Conservation (phyloP, 768 basidiomycete genomes). For the Termitomyces sp. region DNA sequence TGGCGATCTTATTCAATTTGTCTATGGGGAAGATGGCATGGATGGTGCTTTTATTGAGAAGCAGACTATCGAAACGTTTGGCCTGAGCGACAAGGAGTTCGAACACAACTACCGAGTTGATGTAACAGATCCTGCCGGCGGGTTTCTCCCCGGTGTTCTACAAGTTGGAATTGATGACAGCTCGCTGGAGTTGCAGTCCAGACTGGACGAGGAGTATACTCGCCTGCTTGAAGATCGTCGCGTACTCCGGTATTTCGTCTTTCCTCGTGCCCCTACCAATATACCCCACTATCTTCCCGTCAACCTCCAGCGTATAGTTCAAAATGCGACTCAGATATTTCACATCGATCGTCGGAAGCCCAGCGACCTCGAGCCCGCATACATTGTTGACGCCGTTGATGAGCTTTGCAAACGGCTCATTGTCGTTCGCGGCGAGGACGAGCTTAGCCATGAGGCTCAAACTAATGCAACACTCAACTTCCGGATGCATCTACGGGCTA, state of each 20-base stretch:
- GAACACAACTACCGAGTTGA: conserved; percentile 94
- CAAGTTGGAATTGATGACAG: conserved; percentile 87
- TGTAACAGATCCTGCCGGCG: conserved; percentile 75
- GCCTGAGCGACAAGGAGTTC: conserved; percentile 75
- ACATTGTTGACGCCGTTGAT: conserved; percentile 77
- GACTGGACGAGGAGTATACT: conserved; percentile 67
- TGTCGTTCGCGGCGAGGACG: conserved; percentile 84
- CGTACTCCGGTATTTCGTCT: conserved; percentile 76
- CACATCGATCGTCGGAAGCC: conserved; percentile 93
- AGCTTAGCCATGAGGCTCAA: conserved; percentile 72
- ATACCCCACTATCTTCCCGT: conserved; percentile 87
- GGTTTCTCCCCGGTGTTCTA: conserved; percentile 73
- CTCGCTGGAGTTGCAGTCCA: conserved; percentile 75
- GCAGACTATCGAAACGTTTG: conserved; percentile 88
- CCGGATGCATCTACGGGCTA: conserved; percentile 88
- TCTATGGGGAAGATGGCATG: conserved; percentile 99
- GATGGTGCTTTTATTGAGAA: conserved; percentile 97
- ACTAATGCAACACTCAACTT: conserved; percentile 87
- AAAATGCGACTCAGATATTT: conserved; percentile 95
- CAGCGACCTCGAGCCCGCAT: conserved; percentile 83
- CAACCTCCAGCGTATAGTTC: conserved; percentile 91
- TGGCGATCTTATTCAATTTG: conserved; percentile 92
- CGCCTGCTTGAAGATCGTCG: conserved; percentile 71
- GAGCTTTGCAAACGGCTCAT: conserved; percentile 73
- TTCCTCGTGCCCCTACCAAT: conserved; percentile 67